Percentiles rank a stretch among this genome's conserved stretches.
Conservation (phyloP, 2,329 filamentous ascomycete genomes). For the Fusarium citri region DNA sequence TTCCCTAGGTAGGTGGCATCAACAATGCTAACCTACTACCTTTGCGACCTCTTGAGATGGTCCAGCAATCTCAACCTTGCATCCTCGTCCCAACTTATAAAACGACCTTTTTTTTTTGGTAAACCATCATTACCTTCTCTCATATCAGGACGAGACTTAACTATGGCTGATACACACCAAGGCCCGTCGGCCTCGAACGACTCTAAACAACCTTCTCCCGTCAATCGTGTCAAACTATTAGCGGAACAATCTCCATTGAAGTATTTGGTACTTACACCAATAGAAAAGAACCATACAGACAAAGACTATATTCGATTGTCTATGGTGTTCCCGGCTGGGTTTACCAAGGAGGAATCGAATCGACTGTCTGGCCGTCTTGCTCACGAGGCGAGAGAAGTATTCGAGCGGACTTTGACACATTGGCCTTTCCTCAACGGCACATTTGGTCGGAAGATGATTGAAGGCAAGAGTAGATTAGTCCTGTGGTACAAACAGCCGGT, state of each 20-base stretch:
- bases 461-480: neutral
- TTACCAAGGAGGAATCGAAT: neutral
- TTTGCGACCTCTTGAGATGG: neutral
- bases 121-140: neutral
- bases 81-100: neutral
- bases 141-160: neutral
- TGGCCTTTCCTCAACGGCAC: conserved; percentile 35
- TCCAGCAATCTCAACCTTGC: neutral
- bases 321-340: conserved; percentile 10
- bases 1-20: neutral
- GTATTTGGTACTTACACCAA: conserved; percentile 24
- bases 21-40: neutral
- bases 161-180: neutral
- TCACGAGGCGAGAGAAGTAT: neutral
- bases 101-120: neutral
- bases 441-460: conserved; percentile 2
- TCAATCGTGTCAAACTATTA: neutral
- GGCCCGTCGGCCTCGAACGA: neutral
- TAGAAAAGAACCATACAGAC: conserved; percentile 27
- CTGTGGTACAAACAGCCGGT: conserved; percentile 18
- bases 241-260: neutral
- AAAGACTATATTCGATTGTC: conserved; percentile 34
- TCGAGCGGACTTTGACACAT: conserved; percentile 15
- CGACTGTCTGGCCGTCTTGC: neutral
- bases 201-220: neutral